These are phyloP conservation scores for Pseudogymnoascus sp. DNA, from an alignment of 2,329 filamentous ascomycete species.

Conservation along the genomic window DNA sequence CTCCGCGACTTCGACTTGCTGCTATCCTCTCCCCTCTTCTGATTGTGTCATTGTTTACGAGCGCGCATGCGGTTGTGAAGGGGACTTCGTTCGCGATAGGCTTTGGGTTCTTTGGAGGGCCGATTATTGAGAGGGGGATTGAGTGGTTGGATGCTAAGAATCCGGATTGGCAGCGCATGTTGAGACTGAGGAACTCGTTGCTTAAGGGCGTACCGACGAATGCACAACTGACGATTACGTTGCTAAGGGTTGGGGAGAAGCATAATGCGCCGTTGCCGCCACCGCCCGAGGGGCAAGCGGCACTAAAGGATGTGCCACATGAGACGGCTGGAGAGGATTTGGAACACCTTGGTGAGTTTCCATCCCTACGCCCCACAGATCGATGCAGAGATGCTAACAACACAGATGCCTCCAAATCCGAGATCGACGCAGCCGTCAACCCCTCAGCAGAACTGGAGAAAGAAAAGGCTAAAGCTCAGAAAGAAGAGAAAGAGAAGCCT, in stretches of 20 bases:
- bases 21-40: conserved; percentile 45
- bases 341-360: conserved; percentile 42
- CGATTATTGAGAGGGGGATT: conserved; percentile 55
- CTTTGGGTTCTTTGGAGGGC: conserved; percentile 73
- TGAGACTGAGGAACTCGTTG: conserved; percentile 67
- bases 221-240: conserved; percentile 71
- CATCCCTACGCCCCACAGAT: conserved; percentile 21
- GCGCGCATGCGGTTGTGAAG: conserved; percentile 57
- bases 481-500: conserved; percentile 18
- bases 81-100: conserved; percentile 59
- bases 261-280: conserved; percentile 64
- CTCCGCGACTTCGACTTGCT: conserved; percentile 48
- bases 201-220: conserved; percentile 81
- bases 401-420: conserved; percentile 23
- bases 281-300: conserved; percentile 41
- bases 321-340: conserved; percentile 45
- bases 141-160: conserved; percentile 52
- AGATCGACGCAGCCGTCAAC: conserved; percentile 29
- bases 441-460: conserved; percentile 37
- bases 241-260: conserved; percentile 72
- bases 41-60: conserved; percentile 44
- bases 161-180: conserved; percentile 66
- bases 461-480: conserved; percentile 30
- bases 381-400: neutral
- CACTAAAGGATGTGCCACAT: conserved; percentile 13